These are phyloP conservation scores for Coniophora puteana DNA, from an alignment of 1,284 basidiomycete genomes.

Conservation along the genomic window DNA sequence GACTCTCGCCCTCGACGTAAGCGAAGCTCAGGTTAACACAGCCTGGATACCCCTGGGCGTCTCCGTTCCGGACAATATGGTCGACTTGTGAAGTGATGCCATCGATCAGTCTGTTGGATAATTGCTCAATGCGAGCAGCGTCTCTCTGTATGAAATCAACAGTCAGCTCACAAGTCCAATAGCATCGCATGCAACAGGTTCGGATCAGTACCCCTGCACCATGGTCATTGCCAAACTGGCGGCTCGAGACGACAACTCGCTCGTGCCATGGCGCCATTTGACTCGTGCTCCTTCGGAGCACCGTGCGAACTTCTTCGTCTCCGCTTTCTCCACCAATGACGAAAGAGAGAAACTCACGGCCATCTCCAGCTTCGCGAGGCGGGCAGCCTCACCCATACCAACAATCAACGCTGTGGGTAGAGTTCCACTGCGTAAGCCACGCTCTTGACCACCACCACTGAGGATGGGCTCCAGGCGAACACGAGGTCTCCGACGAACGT, in stretches of 20 bases:
- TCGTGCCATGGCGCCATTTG: constrained; percentile 30
- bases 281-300: constrained; percentile 24
- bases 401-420: constrained; percentile 88
- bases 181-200: constrained; percentile 9
- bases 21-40: constrained; percentile 96
- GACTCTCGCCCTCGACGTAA: constrained; percentile 96
- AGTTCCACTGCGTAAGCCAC: constrained; percentile 93
- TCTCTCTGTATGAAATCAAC: constrained; percentile 65
- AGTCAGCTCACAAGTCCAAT: constrained; percentile 13
- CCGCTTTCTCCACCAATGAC: constrained; percentile 9
- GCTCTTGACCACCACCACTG: constrained; percentile 96
- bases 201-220: constrained; percentile 90
- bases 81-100: constrained; percentile 84
- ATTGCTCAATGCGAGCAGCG: constrained; percentile 69
- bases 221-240: constrained; percentile 59
- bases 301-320: constrained; percentile 54
- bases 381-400: constrained; percentile 93
- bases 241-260: constrained; percentile 10
- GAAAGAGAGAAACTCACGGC: constrained; percentile 55
- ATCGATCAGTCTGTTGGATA: constrained; percentile 82
- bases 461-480: constrained; percentile 95
- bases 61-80: constrained; percentile 93
- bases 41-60: constrained; percentile 83
- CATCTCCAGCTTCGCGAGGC: constrained; percentile 92
- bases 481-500: constrained; percentile 89